These are phyloP conservation scores for Penicillium daleae DNA, from an alignment of 495 filamentous ascomycete species.

Conservation along the genomic window DNA sequence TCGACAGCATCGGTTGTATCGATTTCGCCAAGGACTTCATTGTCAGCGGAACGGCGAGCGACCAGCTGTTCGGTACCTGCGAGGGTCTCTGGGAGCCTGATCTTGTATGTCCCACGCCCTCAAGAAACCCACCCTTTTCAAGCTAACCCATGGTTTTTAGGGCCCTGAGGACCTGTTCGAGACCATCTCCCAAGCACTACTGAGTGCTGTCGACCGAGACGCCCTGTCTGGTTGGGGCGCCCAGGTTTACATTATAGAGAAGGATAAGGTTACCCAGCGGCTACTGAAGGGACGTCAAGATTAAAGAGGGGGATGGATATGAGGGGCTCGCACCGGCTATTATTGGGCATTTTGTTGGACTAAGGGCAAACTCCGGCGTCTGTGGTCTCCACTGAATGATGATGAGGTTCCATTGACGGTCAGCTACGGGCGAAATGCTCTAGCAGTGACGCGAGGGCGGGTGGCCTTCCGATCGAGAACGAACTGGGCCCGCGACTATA, in stretches of 20 bases:
- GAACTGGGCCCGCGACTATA: constrained; percentile 21
- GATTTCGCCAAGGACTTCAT: constrained; percentile 99
- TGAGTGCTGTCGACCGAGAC: constrained; percentile 95
- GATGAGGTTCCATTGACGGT: constrained; percentile 31
- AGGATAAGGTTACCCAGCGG: constrained; percentile 98
- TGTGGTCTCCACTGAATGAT: constrained; percentile 38
- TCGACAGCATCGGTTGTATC: constrained; percentile 99
- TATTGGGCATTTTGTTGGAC: constrained; percentile 35
- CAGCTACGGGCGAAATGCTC: constrained; percentile 23
- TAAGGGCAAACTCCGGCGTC: constrained; percentile 35
- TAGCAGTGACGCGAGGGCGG: constrained; percentile 23
- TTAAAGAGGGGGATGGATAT: constrained; percentile 37
- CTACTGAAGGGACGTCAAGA: constrained; percentile 90
- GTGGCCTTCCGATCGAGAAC: constrained; percentile 18
- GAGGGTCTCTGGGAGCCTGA: constrained; percentile 98
- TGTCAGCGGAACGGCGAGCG: constrained; percentile 91
- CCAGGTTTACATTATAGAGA: constrained; percentile 98
- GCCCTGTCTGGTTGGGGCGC: constrained; percentile 97
- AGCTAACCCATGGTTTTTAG: constrained; percentile 51
- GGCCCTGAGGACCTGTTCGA: constrained; percentile 94
- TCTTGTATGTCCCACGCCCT: constrained; percentile 62
- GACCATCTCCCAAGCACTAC: constrained; percentile 94
- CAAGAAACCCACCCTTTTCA: background rate
- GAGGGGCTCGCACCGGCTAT: constrained; percentile 21
- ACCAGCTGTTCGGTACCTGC: constrained; percentile 98